Evolutionary conservation across 2,329 filamentous ascomycete species (phyloP).

Genomic region (Alternaria atra): DNA sequence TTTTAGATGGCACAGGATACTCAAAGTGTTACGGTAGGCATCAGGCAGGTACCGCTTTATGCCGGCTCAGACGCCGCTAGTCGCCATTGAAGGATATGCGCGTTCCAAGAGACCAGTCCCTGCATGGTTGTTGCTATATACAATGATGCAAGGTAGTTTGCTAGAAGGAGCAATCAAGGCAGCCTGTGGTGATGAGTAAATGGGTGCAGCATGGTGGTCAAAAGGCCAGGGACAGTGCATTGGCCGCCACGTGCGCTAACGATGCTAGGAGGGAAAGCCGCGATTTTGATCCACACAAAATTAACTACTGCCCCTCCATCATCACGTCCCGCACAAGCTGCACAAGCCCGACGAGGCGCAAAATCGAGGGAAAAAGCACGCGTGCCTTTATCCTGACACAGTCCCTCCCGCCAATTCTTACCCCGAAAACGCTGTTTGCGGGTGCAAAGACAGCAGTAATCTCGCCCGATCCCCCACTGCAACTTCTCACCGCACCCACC

Average conservation of each 20-base stretch:
- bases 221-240: slow-evolving; percentile 13
- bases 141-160: background rate
- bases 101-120: too few relatives aligned
- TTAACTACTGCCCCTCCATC: slow-evolving; percentile 26
- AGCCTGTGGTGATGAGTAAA: slow-evolving; percentile 1
- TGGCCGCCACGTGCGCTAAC: slow-evolving; percentile 28
- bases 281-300: slow-evolving; percentile 28
- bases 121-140: background rate
- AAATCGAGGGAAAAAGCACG: slow-evolving; percentile 24
- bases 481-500: slow-evolving; percentile 30
- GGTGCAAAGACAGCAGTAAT: slow-evolving; percentile 23
- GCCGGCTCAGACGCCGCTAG: background rate
- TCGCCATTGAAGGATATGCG: background rate
- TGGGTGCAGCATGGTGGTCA: background rate
- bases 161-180: background rate
- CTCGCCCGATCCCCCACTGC: slow-evolving; percentile 29
- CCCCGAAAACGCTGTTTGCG: slow-evolving; percentile 22
- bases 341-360: slow-evolving; percentile 39
- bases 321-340: slow-evolving; percentile 36
- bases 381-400: slow-evolving; percentile 20
- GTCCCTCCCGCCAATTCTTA: slow-evolving; percentile 21
- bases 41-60: slow-evolving; percentile 14
- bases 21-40: slow-evolving; percentile 1
- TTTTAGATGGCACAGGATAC: background rate
- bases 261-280: slow-evolving; percentile 21